These are phyloP conservation scores for Alternaria panax DNA, from an alignment of 2,329 filamentous ascomycete genomes.

Conservation along the genomic window DNA sequence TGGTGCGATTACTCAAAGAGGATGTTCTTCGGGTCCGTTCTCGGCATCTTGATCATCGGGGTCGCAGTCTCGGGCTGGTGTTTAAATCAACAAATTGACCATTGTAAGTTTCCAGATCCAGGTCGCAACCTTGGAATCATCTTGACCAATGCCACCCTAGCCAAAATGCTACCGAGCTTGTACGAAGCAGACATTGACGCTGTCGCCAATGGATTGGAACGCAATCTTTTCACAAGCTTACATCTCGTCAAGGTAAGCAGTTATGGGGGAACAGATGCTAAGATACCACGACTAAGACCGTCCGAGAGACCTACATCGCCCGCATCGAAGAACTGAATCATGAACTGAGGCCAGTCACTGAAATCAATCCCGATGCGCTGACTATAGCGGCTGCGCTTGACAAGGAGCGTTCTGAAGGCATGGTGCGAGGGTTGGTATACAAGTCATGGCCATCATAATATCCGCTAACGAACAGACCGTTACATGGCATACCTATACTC, in stretches of 20 bases:
- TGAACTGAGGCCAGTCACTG: constrained; percentile 55
- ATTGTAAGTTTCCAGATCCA: neutral
- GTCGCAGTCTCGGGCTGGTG: neutral
- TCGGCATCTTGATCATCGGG: neutral
- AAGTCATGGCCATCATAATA: neutral
- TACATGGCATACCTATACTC: constrained; percentile 78
- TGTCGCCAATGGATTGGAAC: neutral
- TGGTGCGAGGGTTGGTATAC: constrained; percentile 58
- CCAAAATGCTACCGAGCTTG: neutral
- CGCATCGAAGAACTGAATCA: neutral
- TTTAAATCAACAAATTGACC: neutral
- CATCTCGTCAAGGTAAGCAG: neutral
- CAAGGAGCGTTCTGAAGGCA: constrained; percentile 63
- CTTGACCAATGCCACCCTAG: too few relatives aligned
- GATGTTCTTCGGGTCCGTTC: neutral
- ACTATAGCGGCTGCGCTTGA: constrained; percentile 68
- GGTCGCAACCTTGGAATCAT: too few relatives aligned
- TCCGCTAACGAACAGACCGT: constrained; percentile 46
- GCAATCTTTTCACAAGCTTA: neutral
- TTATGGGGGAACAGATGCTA: neutral
- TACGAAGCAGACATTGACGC: neutral
- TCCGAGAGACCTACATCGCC: neutral
- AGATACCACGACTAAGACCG: neutral
- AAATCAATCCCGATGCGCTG: constrained; percentile 73
- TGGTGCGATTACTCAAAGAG: neutral